Percentiles rank a stretch among this genome's conserved stretches.
These are phyloP conservation scores for Pachysandra terminalis DNA, from an alignment of 164 flowering plant genomes.

Conservation along the genomic window DNA sequence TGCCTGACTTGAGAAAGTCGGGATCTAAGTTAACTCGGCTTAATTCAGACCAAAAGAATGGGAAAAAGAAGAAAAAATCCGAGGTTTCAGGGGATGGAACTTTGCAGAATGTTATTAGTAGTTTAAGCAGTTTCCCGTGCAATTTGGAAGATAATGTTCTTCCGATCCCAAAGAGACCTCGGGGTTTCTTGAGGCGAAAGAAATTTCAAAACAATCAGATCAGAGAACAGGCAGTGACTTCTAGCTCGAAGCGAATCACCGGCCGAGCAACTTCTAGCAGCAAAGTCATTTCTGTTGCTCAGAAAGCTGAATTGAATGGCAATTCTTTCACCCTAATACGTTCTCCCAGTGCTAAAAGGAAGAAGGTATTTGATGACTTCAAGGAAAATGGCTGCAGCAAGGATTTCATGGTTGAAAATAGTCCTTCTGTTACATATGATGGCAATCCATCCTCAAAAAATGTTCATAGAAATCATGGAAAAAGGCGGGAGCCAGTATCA, in stretches of 20 bases:
- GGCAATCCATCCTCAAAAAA: slow-evolving; percentile 26
- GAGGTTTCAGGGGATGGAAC: slow-evolving; percentile 2
- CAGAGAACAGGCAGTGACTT: slow-evolving; percentile 16
- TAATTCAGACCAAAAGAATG: slow-evolving; percentile 10
- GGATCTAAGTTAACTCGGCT: slow-evolving; percentile 17
- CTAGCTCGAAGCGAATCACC: neutral
- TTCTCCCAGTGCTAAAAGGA: slow-evolving; percentile 17
- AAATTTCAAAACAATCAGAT: slow-evolving; percentile 29
- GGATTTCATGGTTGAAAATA: slow-evolving; percentile 24
- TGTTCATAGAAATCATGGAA: slow-evolving; percentile 25
- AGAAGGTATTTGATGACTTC: slow-evolving; percentile 27
- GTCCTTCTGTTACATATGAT: slow-evolving; percentile 19
- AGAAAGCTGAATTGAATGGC: slow-evolving; percentile 19
- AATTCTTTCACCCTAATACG: slow-evolving; percentile 15
- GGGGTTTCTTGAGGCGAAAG: slow-evolving; percentile 59
- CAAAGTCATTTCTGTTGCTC: slow-evolving; percentile 23
- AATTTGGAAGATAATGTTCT: slow-evolving; percentile 36
- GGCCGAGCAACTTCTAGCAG: neutral
- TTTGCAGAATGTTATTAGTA: slow-evolving; percentile 16
- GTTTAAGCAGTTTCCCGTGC: slow-evolving; percentile 26
- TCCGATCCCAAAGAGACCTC: slow-evolving; percentile 58
- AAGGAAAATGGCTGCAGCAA: slow-evolving; percentile 28
- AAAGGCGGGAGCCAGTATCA: slow-evolving; percentile 24
- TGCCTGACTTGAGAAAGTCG: slow-evolving; percentile 14
- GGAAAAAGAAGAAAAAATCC: slow-evolving; percentile 6